A percentile compares a stretch with the other conserved stretches of the same genome.
phyloP scores from a whole-genome alignment of 192 early-diverging fungal species.

The Coemansia sp. region DNA sequence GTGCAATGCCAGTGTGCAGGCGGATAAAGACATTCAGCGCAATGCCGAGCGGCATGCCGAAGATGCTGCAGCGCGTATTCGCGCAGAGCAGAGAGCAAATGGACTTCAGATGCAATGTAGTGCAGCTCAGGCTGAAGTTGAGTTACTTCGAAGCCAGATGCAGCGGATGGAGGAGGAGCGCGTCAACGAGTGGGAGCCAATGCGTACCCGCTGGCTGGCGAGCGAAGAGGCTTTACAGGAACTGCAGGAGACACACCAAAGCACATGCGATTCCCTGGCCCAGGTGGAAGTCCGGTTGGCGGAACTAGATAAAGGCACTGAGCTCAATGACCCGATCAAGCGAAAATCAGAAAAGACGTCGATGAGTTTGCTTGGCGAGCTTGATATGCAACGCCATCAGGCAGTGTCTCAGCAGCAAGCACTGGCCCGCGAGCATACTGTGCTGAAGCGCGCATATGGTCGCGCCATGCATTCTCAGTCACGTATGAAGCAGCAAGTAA shows the following conservation, averaged over 20 bases:
- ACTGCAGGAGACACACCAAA: conserved; percentile 45
- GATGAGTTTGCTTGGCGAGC: conserved; percentile 51
- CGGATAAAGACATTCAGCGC: conserved; percentile 2
- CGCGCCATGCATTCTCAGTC: conserved; percentile 35
- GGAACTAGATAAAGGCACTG: conserved; percentile 26
- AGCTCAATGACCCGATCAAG: conserved; percentile 13
- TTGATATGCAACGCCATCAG: conserved; percentile 33
- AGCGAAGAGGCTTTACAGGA: conserved; percentile 45
- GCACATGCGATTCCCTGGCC: conserved; percentile 40
- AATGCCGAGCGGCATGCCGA: conserved; percentile 7
- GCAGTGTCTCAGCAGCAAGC: conserved; percentile 37
- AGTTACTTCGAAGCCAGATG: conserved; percentile 20
- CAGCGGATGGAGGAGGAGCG: conserved; percentile 29
- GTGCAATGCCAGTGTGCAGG: conserved; percentile 6
- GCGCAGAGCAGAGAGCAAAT: conserved; percentile 33
- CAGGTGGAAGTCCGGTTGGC: conserved; percentile 37
- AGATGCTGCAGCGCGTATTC: conserved; percentile 38
- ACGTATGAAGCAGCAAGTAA: conserved; percentile 53
- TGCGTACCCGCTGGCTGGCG: conserved; percentile 40
- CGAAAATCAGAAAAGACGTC: conserved; percentile 27
- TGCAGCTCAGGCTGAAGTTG: conserved; percentile 26
- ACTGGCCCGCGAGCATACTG: conserved; percentile 35
- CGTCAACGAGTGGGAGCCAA: conserved; percentile 40
- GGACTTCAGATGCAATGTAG: conserved; percentile 20
- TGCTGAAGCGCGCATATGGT: conserved; percentile 34